A percentile compares a stretch with the other conserved stretches of the same genome.
These are phyloP conservation scores for Lentinula guzmanii DNA, from an alignment of 768 basidiomycete genomes.

Conservation along the genomic window DNA sequence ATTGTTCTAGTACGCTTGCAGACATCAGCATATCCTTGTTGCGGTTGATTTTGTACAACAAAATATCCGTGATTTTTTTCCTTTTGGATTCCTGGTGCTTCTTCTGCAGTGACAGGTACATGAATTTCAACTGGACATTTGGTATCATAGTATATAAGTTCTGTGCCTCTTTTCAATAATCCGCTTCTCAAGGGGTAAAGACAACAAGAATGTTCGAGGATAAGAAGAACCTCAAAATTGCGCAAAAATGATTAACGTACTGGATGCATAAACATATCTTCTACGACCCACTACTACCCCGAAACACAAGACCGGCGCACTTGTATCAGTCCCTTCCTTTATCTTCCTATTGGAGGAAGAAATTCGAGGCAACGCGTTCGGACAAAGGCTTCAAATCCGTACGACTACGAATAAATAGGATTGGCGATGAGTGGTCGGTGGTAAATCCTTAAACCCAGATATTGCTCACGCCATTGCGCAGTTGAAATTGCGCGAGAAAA, in stretches of 20 bases:
- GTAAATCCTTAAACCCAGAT: neutral
- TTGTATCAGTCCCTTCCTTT: neutral
- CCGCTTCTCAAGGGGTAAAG: neutral
- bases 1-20: neutral
- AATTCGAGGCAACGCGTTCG: neutral
- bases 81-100: neutral
- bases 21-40: neutral
- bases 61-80: neutral
- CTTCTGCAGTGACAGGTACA: neutral
- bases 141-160: neutral
- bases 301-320: neutral
- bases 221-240: neutral
- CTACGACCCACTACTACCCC: neutral
- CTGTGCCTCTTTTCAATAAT: neutral
- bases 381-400: neutral
- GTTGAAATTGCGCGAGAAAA: neutral
- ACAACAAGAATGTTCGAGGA: neutral
- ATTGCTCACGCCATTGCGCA: neutral
- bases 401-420: neutral
- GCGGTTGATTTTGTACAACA: neutral
- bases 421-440: neutral
- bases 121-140: neutral
- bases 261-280: neutral
- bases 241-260: neutral
- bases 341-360: neutral